A percentile compares a stretch with the other conserved stretches of the same genome.
Conservation (phyloP, 192 early-diverging fungal species). For the Cetraspora pellucida region DNA sequence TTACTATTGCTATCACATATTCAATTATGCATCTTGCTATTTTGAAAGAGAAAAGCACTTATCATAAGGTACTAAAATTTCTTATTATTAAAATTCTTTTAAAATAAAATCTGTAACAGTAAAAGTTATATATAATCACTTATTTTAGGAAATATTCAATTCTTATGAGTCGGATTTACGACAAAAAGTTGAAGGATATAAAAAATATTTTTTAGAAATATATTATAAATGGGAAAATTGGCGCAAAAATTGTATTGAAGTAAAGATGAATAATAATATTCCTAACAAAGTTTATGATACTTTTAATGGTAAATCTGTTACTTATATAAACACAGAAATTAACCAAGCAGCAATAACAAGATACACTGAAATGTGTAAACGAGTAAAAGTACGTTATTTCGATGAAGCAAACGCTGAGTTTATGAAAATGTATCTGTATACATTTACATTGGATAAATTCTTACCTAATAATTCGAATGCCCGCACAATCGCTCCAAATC, state of each 20-base stretch:
- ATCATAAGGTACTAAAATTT: background rate
- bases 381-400: background rate
- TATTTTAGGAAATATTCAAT: background rate
- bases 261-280: background rate
- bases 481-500: background rate
- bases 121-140: too few species aligned
- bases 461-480: background rate
- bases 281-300: background rate
- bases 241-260: background rate
- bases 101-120: too few species aligned
- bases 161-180: background rate
- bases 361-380: background rate
- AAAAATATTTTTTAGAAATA: background rate
- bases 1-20: background rate
- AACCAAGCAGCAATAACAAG: too few species aligned
- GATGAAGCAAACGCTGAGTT: constrained; percentile 4
- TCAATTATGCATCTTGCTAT: constrained; percentile 2
- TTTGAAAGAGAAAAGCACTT: background rate
- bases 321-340: background rate
- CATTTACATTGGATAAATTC: constrained; percentile 18
- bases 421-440: constrained; percentile 4
- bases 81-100: too few species aligned
- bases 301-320: background rate
- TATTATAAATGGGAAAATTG: constrained; percentile 1
- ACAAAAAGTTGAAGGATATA: background rate